Percentiles rank a stretch among this genome's conserved stretches.
Conservation (phyloP, 2,329 filamentous ascomycete species). For the Diaporthe vaccinii region DNA sequence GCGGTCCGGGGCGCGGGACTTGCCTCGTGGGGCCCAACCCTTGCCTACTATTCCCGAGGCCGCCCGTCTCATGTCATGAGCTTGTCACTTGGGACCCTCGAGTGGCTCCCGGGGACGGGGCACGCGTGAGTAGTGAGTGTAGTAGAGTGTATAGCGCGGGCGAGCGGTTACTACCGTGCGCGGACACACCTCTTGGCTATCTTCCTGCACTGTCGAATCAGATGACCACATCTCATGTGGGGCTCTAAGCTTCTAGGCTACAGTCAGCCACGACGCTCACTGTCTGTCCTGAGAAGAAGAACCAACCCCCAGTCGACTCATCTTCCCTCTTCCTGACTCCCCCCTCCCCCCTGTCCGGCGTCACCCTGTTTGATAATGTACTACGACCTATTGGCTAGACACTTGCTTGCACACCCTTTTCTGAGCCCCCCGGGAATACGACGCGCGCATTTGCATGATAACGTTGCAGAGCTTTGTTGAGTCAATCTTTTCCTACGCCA, state of each 20-base stretch:
- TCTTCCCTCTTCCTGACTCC: neutral
- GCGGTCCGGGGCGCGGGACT: conserved; percentile 11
- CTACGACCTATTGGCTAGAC: neutral
- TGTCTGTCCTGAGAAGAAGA: neutral
- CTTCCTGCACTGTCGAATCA: conserved; percentile 38
- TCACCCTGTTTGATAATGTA: conserved; percentile 18
- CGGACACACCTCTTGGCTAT: conserved; percentile 7
- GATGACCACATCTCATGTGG: conserved; percentile 37
- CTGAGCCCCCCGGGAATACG: conserved; percentile 1
- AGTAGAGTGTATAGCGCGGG: neutral
- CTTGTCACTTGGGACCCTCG: neutral
- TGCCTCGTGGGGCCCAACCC: neutral
- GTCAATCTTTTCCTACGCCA: neutral
- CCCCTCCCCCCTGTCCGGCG: neutral
- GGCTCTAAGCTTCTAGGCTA: conserved; percentile 9
- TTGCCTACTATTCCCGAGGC: neutral
- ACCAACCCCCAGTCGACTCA: neutral
- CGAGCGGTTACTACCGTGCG: conserved; percentile 38
- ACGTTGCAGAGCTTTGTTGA: conserved; percentile 22
- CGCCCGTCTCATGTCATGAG: conserved; percentile 10
- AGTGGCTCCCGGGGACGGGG: neutral
- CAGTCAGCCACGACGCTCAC: conserved; percentile 26
- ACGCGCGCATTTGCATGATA: conserved; percentile 15
- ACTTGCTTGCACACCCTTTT: conserved; percentile 1
- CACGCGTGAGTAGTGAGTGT: neutral